A percentile compares a stretch with the other conserved stretches of the same genome.
These are phyloP conservation scores for Suillus spraguei DNA, from an alignment of 768 basidiomycete species.

Conservation along the genomic window DNA sequence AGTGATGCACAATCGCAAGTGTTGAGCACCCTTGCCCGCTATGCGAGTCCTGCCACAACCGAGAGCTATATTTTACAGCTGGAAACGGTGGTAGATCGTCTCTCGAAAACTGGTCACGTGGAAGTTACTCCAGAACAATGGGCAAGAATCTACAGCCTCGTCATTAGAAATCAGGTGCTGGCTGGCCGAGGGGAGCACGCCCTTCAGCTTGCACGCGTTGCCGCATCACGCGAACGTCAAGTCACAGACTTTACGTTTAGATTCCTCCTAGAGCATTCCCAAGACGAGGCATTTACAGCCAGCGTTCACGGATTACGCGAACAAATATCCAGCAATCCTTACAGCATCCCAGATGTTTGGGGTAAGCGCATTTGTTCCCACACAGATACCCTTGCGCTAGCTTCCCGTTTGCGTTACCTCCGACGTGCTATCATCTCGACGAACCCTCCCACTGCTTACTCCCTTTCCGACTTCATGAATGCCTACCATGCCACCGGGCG, in stretches of 20 bases:
- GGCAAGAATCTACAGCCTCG: slow-evolving; percentile 34
- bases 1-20: slow-evolving; percentile 23
- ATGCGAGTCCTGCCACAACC: slow-evolving; percentile 37
- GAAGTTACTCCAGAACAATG: slow-evolving; percentile 10
- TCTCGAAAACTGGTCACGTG: slow-evolving; percentile 9
- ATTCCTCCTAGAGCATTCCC: slow-evolving; percentile 30
- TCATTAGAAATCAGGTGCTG: slow-evolving; percentile 43
- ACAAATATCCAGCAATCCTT: not conserved
- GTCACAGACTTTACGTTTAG: slow-evolving; percentile 41
- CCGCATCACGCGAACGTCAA: slow-evolving; percentile 27
- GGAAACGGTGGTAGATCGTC: slow-evolving; percentile 19
- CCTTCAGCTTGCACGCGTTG: slow-evolving; percentile 45
- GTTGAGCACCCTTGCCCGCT: slow-evolving; percentile 46
- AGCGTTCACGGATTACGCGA: slow-evolving; percentile 13
- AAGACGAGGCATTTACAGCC: slow-evolving; percentile 19
- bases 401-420: slow-evolving; percentile 25
- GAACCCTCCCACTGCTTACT: slow-evolving; percentile 23
- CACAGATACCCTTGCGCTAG: slow-evolving; percentile 12
- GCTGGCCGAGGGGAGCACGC: slow-evolving; percentile 44
- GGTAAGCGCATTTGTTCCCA: slow-evolving; percentile 1
- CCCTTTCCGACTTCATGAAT: slow-evolving; percentile 21
- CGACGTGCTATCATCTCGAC: slow-evolving; percentile 27
- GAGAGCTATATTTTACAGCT: slow-evolving; percentile 41
- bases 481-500: slow-evolving; percentile 27
- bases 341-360: slow-evolving; percentile 5